These are phyloP conservation scores for Globisporangium emineosum DNA, from an alignment of 352 stramenopile genomes.

Conservation along the genomic window DNA sequence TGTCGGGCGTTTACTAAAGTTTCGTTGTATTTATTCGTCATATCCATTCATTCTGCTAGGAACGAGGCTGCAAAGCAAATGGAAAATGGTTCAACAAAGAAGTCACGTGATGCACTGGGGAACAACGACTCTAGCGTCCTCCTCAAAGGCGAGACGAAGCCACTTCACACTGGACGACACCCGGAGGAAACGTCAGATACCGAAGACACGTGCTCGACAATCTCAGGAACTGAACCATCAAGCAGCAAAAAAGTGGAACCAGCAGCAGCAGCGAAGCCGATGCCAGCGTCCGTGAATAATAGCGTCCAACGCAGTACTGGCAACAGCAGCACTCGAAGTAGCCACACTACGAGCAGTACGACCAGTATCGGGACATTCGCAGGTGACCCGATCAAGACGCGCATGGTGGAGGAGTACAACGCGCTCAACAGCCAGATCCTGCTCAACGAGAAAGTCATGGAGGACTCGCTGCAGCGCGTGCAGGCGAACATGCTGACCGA, in stretches of 20 bases:
- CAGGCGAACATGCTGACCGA: conserved; percentile 25
- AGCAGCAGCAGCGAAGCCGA: not conserved
- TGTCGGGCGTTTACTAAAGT: not conserved
- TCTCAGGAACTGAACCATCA: not conserved
- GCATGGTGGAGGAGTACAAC: conserved; percentile 27
- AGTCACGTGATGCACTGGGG: not conserved
- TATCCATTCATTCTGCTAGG: not conserved
- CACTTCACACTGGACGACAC: not conserved
- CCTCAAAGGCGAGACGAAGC: not conserved
- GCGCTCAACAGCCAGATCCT: conserved; percentile 37
- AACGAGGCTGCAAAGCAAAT: not conserved
- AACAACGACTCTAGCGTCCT: not conserved
- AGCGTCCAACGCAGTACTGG: no score
- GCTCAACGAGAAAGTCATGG: conserved; percentile 38
- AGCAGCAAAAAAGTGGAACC: conserved; percentile 4
- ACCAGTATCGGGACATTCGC: not conserved
- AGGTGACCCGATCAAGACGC: conserved; percentile 15
- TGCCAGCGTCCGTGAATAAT: not conserved
- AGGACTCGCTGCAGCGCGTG: conserved; percentile 25
- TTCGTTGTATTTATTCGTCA: not conserved
- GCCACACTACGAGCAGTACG: not conserved
- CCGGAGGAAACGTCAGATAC: not conserved
- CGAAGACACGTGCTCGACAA: conserved; percentile 6
- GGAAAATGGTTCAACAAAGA: not conserved
- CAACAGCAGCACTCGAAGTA: conserved; percentile 7